phyloP scores from a whole-genome alignment of 805 yeast species.

The Tetrapisispora namnaoensis region DNA sequence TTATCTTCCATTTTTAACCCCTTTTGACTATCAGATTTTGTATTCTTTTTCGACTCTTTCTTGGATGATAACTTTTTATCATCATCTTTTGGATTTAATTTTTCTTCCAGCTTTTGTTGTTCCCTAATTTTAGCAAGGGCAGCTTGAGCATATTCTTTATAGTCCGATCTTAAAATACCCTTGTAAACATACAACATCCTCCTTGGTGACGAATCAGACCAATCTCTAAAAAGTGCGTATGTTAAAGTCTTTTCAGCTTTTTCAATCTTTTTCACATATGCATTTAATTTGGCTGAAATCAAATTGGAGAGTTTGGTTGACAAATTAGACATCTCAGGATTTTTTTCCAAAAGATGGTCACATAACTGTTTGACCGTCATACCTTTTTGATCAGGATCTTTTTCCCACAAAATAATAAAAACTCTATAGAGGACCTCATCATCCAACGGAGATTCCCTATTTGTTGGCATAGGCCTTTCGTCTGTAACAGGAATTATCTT shows the following conservation, averaged over 20 bases:
- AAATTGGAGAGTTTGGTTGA: slow-evolving; percentile 74
- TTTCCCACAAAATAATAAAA: slow-evolving; percentile 58
- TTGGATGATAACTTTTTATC: slow-evolving; percentile 2
- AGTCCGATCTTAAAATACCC: slow-evolving; percentile 67
- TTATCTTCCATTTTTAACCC: neutral
- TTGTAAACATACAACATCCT: slow-evolving; percentile 84
- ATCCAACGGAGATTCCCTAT: slow-evolving; percentile 43
- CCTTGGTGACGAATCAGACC: slow-evolving; percentile 87
- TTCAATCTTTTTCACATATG: slow-evolving; percentile 76
- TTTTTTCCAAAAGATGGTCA: slow-evolving; percentile 60
- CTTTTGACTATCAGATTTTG: neutral
- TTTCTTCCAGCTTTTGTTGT: slow-evolving; percentile 3
- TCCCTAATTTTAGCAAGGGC: slow-evolving; percentile 29
- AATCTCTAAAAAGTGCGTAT: slow-evolving; percentile 72
- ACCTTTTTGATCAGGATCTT: slow-evolving; percentile 61
- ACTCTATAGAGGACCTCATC: slow-evolving; percentile 72
- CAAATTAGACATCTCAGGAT: slow-evolving; percentile 75
- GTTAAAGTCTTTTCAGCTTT: slow-evolving; percentile 66
- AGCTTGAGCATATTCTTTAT: slow-evolving; percentile 58
- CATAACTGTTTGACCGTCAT: slow-evolving; percentile 88
- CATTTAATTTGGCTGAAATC: slow-evolving; percentile 74
- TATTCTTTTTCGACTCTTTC: neutral
- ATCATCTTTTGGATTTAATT: slow-evolving; percentile 1
- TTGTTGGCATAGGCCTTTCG: slow-evolving; percentile 60
- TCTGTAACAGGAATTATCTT: slow-evolving; percentile 77